Evolutionary conservation across 768 basidiomycete genomes (phyloP).

Genomic region (Dacryopinax primogenitus): DNA sequence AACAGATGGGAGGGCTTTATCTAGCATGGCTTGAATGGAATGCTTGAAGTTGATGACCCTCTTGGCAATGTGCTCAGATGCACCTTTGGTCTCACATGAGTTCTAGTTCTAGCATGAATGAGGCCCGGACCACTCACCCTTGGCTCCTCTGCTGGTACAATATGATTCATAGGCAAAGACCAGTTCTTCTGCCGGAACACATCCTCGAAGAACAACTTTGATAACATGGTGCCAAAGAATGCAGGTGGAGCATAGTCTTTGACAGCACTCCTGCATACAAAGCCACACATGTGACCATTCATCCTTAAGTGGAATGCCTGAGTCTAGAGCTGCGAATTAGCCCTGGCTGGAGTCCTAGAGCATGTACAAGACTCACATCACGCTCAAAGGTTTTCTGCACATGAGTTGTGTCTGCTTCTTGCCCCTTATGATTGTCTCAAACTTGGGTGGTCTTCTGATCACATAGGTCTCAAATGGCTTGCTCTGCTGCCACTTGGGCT

Average conservation of each 20-base stretch:
- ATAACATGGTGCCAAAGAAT: background rate
- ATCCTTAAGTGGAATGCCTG: background rate
- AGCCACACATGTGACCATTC: background rate
- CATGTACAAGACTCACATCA: background rate
- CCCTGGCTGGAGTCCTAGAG: background rate
- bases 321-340: background rate
- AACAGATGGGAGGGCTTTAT: background rate
- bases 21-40: background rate
- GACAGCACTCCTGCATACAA: background rate
- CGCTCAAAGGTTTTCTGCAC: background rate
- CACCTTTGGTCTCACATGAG: background rate
- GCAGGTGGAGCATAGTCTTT: background rate
- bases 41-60: background rate
- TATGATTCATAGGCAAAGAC: background rate
- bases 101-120: background rate
- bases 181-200: background rate
- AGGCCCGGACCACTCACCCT: background rate
- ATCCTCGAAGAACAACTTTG: background rate
- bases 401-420: background rate
- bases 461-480: background rate
- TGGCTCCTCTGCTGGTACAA: background rate
- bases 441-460: background rate
- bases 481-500: background rate
- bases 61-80: background rate
- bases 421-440: background rate